These are phyloP conservation scores for Malassezia caprae DNA, from an alignment of 1,284 basidiomycete genomes.

Conservation along the genomic window DNA sequence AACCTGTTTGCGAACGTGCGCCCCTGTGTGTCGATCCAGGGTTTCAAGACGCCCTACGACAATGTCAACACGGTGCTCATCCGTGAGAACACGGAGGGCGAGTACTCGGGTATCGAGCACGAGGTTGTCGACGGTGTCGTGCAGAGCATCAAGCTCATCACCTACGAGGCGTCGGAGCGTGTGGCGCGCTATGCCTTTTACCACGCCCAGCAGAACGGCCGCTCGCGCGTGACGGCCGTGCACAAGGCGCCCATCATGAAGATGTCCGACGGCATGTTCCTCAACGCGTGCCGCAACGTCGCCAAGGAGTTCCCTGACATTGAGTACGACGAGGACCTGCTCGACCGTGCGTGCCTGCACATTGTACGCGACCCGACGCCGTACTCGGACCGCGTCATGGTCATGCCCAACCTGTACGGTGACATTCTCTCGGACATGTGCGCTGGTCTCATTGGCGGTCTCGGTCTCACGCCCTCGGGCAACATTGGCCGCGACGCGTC, in stretches of 20 bases:
- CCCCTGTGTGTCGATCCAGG: slow-evolving; percentile 88
- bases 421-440: slow-evolving; percentile 99
- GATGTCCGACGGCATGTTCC: slow-evolving; percentile 99
- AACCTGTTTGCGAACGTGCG: slow-evolving; percentile 97
- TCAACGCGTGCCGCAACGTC: slow-evolving; percentile 90
- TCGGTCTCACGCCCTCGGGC: slow-evolving; percentile 93
- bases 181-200: slow-evolving; percentile 98
- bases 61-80: slow-evolving; percentile 97
- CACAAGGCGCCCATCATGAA: slow-evolving; percentile 99
- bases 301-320: slow-evolving; percentile 92
- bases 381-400: slow-evolving; percentile 95
- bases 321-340: slow-evolving; percentile 86
- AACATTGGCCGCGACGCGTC: slow-evolving; percentile 97
- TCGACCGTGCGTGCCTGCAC: slow-evolving; percentile 90
- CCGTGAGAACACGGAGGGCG: slow-evolving; percentile 98
- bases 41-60: slow-evolving; percentile 96
- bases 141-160: slow-evolving; percentile 99
- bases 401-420: slow-evolving; percentile 98
- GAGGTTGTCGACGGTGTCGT: slow-evolving; percentile 97
- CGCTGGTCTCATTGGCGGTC: slow-evolving; percentile 92
- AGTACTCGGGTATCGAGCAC: slow-evolving; percentile 98
- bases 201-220: slow-evolving; percentile 77
- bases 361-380: slow-evolving; percentile 73
- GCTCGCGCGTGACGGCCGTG: slow-evolving; percentile 90
- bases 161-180: slow-evolving; percentile 95